Evolutionary conservation across 345 rosid species (phyloP).

Genomic region (Acer yangbiense): DNA sequence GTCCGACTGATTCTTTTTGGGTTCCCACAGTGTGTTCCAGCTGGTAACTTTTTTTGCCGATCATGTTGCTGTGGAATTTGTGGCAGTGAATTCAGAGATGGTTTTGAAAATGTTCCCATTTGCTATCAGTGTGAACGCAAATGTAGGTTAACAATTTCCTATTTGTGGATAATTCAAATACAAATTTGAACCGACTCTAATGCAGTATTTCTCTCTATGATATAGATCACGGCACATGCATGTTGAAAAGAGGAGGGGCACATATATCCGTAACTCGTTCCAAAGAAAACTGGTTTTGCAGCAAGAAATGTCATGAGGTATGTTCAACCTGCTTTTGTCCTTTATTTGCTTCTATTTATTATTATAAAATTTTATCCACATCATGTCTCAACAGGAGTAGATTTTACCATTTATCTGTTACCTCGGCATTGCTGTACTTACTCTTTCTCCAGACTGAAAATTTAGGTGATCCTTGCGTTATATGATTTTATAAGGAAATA

Average conservation of each 20-base stretch:
- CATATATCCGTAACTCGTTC: conserved; percentile 22
- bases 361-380: background rate
- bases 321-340: background rate
- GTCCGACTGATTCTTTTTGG: conserved; percentile 9
- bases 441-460: background rate
- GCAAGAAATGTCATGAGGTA: conserved; percentile 68
- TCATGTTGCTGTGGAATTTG: conserved; percentile 77
- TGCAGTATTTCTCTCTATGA: conserved; percentile 20
- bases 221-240: conserved; percentile 63
- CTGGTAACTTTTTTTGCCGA: conserved; percentile 89
- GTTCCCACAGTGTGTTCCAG: conserved; percentile 59
- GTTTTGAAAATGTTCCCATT: conserved; percentile 28
- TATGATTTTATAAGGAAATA: conserved; percentile 1
- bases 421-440: background rate
- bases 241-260: conserved; percentile 29
- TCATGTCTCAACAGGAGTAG: background rate
- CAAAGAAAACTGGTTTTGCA: conserved; percentile 64
- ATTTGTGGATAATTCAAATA: background rate
- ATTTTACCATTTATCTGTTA: background rate
- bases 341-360: background rate
- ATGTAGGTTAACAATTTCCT: conserved; percentile 48
- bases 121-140: conserved; percentile 71
- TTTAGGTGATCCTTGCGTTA: background rate
- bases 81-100: conserved; percentile 35
- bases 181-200: conserved; percentile 26